Conservation (phyloP, 768 basidiomycete species). For the Collybia mongolica region DNA sequence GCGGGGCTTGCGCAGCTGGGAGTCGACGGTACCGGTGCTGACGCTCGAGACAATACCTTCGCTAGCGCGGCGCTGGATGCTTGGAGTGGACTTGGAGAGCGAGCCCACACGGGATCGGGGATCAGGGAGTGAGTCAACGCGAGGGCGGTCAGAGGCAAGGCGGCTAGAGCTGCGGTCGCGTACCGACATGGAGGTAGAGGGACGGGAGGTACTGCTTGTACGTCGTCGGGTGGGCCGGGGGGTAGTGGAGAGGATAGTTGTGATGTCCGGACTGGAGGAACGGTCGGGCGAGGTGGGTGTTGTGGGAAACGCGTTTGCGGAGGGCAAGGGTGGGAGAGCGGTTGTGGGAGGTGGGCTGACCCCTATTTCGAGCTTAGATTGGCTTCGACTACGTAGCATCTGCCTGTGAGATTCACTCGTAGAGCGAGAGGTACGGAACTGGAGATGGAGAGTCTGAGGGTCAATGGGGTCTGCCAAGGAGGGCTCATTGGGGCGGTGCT, state of each 20-base stretch:
- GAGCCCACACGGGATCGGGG: neutral
- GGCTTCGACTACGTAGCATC: constrained; percentile 13
- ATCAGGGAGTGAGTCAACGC: neutral
- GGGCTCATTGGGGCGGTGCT: constrained; percentile 6
- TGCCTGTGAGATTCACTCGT: constrained; percentile 24
- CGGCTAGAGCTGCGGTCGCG: too few relatives aligned
- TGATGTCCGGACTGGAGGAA: constrained; percentile 24
- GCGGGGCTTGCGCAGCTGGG: neutral
- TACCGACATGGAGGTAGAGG: neutral
- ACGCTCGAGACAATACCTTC: neutral
- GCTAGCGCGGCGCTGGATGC: constrained; percentile 2
- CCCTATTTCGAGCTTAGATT: neutral
- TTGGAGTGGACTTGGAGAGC: constrained; percentile 1
- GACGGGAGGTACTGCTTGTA: neutral
- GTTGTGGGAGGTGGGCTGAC: neutral
- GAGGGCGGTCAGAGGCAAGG: neutral
- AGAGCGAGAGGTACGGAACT: constrained; percentile 17
- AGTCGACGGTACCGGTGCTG: neutral
- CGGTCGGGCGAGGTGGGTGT: constrained; percentile 2
- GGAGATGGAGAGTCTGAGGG: constrained; percentile 21
- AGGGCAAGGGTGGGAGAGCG: neutral
- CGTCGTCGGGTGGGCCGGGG: constrained; percentile 14
- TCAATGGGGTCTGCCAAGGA: constrained; percentile 31
- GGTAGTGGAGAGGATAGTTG: constrained; percentile 20
- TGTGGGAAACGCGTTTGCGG: neutral